Conservation (phyloP, 163 green algal genomes). For the Scenedesmus sp. region DNA sequence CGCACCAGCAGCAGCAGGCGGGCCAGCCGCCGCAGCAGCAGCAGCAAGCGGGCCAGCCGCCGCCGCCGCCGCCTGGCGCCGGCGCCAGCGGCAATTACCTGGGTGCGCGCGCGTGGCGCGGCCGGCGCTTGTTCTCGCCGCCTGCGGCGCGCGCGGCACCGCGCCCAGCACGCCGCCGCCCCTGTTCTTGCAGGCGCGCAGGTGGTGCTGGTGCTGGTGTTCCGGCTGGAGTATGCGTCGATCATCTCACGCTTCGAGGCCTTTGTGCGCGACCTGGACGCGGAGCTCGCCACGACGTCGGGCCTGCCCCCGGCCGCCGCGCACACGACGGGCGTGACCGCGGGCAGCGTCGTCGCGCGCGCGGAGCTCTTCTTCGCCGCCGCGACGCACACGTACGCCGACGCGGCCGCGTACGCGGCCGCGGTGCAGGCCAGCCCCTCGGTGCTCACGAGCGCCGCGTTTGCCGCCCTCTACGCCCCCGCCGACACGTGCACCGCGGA, state of each 20-base stretch:
- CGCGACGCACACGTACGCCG: background rate
- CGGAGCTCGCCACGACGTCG: constrained; percentile 4
- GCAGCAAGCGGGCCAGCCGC: background rate
- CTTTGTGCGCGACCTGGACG: constrained; percentile 9
- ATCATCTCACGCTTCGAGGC: background rate
- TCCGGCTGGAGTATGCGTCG: background rate
- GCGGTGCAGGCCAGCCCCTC: background rate
- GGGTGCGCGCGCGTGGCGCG: background rate
- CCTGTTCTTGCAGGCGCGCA: constrained; percentile 3
- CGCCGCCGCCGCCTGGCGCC: background rate
- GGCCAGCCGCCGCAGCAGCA: background rate
- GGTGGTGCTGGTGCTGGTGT: constrained; percentile 2
- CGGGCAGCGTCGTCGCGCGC: constrained; percentile 15
- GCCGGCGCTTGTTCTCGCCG: background rate
- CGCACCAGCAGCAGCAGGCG: background rate
- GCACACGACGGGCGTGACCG: background rate
- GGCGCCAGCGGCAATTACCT: background rate
- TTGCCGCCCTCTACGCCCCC: background rate
- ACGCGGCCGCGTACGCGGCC: constrained; percentile 12
- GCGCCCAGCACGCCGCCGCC: background rate
- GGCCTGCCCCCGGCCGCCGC: background rate
- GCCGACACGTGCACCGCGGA: background rate
- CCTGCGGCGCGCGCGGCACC: background rate
- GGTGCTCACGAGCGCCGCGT: background rate
- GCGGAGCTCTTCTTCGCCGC: constrained; percentile 18